phyloP scores from a whole-genome alignment of 2,329 filamentous ascomycete genomes.

The Penicillium sp. region DNA sequence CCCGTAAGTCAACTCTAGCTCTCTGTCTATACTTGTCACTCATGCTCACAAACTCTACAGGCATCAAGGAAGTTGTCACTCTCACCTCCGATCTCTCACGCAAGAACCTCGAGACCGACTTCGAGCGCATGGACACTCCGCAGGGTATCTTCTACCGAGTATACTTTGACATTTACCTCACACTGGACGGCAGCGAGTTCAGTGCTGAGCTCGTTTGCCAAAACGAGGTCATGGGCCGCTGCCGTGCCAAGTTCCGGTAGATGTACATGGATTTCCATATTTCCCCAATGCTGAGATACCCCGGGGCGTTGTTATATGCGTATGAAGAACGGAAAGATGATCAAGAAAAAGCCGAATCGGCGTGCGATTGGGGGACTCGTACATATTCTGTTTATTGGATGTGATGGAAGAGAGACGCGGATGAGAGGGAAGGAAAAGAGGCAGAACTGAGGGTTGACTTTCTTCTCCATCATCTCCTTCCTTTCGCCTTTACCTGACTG shows the following conservation, averaged over 20 bases:
- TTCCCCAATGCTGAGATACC: not conserved
- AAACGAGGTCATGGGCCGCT: conserved; percentile 97
- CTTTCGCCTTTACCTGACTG: not conserved
- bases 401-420: not conserved
- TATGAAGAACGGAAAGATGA: not conserved
- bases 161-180: conserved; percentile 75
- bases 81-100: conserved; percentile 94
- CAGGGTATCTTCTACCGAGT: conserved; percentile 92
- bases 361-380: not conserved
- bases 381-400: not conserved
- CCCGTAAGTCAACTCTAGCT: conserved; percentile 70
- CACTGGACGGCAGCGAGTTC: conserved; percentile 95
- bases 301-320: not conserved
- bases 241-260: conserved; percentile 81
- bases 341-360: not conserved
- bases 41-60: conserved; percentile 49
- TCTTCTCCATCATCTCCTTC: not conserved
- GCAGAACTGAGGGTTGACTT: not conserved
- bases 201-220: conserved; percentile 98
- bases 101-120: conserved; percentile 99
- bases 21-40: not conserved
- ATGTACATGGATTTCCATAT: not conserved
- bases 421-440: not conserved
- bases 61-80: conserved; percentile 98
- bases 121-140: conserved; percentile 98